Percentiles rank a stretch among this genome's conserved stretches.
Evolutionary conservation across 2,329 filamentous ascomycete genomes (phyloP).

Genomic region (Phialophora tarda): DNA sequence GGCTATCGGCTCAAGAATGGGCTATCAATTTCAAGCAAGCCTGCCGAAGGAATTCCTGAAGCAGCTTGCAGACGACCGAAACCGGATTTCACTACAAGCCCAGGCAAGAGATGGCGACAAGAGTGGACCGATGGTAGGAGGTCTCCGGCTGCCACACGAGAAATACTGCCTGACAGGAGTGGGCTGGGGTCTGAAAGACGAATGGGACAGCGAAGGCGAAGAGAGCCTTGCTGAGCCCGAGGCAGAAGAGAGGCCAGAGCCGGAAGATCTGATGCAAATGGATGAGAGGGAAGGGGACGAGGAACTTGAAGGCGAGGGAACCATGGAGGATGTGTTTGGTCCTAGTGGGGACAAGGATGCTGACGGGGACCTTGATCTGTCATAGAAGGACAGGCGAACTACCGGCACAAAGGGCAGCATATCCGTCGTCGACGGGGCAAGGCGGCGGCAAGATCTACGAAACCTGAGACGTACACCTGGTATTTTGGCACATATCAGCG

Average conservation of each 20-base stretch:
- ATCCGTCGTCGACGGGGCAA: neutral
- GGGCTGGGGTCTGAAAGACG: conserved; percentile 62
- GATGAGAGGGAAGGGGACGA: conserved; percentile 41
- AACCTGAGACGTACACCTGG: neutral
- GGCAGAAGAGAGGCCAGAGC: conserved; percentile 33
- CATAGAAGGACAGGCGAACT: conserved; percentile 4
- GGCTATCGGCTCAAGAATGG: conserved; percentile 63
- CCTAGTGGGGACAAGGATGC: conserved; percentile 44
- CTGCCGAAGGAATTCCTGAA: conserved; percentile 67
- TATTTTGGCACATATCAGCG: neutral
- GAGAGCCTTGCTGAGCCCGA: conserved; percentile 45
- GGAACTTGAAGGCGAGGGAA: conserved; percentile 40
- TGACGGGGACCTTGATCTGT: conserved; percentile 48
- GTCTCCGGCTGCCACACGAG: conserved; percentile 66
- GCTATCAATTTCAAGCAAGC: conserved; percentile 63
- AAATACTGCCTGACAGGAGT: conserved; percentile 64
- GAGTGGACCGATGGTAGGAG: conserved; percentile 52
- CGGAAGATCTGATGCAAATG: conserved; percentile 38
- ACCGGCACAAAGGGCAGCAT: neutral
- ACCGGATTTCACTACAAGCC: conserved; percentile 61
- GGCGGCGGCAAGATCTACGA: neutral
- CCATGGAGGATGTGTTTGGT: conserved; percentile 44
- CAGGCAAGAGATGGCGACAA: conserved; percentile 38
- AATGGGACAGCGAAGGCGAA: conserved; percentile 63
- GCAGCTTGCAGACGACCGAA: conserved; percentile 62